phyloP scores from a whole-genome alignment of 441 rosid genomes.

The Eutrema salsugineum region DNA sequence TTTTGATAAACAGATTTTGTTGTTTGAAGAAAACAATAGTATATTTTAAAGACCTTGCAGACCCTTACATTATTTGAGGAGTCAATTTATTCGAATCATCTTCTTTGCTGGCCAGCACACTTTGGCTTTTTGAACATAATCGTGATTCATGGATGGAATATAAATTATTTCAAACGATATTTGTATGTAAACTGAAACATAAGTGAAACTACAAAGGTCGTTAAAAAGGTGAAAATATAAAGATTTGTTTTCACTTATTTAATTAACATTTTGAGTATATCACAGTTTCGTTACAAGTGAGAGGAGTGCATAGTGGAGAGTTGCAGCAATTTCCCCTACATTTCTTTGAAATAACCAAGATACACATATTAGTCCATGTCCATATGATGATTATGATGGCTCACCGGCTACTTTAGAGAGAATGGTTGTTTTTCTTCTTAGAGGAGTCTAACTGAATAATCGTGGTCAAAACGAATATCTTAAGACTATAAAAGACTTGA shows the following conservation, averaged over 20 bases:
- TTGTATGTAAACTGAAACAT: not conserved
- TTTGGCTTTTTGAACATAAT: not conserved
- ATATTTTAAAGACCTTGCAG: not conserved
- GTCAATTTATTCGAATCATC: not conserved
- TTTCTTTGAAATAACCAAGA: conserved; percentile 21
- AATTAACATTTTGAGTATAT: not conserved
- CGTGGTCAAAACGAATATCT: conserved; percentile 9
- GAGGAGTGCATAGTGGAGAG: not conserved
- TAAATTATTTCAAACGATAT: not conserved
- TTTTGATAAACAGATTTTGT: not conserved
- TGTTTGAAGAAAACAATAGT: not conserved
- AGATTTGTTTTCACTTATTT: not conserved
- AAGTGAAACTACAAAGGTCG: no score
- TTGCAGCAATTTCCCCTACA: conserved; percentile 14
- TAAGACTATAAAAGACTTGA: conserved; percentile 17
- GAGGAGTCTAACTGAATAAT: not conserved
- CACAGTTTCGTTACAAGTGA: not conserved
- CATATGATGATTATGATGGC: conserved; percentile 16
- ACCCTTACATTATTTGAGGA: not conserved
- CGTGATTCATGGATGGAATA: not conserved
- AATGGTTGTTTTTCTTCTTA: not conserved
- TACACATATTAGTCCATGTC: conserved; percentile 3
- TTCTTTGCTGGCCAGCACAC: conserved; percentile 2
- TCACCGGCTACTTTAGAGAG: conserved; percentile 6
- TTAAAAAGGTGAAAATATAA: no score